A percentile compares a stretch with the other conserved stretches of the same genome.
Conservation (phyloP, 768 basidiomycete species). For the Psilocybe sp. region DNA sequence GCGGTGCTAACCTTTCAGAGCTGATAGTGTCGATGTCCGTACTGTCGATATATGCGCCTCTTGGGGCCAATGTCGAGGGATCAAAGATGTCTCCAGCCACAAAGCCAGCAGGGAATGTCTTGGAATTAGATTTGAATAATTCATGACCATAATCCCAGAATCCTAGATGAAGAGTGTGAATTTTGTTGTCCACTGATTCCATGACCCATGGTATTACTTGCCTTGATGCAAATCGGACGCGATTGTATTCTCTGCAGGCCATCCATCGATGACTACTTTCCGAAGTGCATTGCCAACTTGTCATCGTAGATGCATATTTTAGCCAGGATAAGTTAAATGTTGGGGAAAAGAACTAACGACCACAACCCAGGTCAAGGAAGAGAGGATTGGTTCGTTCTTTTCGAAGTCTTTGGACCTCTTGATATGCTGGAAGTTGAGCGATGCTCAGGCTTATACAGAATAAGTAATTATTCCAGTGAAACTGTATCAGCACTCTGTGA, state of each 20-base stretch:
- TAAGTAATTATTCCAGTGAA: background rate
- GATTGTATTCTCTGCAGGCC: constrained; percentile 32
- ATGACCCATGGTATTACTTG: constrained; percentile 4
- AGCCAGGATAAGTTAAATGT: background rate
- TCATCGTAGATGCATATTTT: background rate
- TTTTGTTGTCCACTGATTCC: background rate
- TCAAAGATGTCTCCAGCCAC: constrained; percentile 55
- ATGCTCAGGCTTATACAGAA: constrained; percentile 24
- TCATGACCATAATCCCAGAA: constrained; percentile 65
- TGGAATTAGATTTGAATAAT: constrained; percentile 50
- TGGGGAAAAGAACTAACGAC: constrained; percentile 25
- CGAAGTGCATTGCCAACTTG: constrained; percentile 39
- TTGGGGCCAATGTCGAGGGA: constrained; percentile 34
- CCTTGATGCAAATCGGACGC: constrained; percentile 35
- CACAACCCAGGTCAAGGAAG: constrained; percentile 38
- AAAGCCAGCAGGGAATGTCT: constrained; percentile 53
- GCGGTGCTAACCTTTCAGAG: constrained; percentile 4
- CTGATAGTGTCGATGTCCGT: background rate
- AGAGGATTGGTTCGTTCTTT: constrained; percentile 24
- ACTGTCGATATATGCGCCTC: constrained; percentile 16
- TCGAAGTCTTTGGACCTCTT: constrained; percentile 22
- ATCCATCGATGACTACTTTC: constrained; percentile 38
- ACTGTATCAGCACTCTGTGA: background rate
- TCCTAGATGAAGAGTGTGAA: constrained; percentile 25
- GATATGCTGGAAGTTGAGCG: constrained; percentile 28